These are phyloP conservation scores for Phytophthora pistaciae DNA, from an alignment of 352 stramenopile species.

Conservation along the genomic window DNA sequence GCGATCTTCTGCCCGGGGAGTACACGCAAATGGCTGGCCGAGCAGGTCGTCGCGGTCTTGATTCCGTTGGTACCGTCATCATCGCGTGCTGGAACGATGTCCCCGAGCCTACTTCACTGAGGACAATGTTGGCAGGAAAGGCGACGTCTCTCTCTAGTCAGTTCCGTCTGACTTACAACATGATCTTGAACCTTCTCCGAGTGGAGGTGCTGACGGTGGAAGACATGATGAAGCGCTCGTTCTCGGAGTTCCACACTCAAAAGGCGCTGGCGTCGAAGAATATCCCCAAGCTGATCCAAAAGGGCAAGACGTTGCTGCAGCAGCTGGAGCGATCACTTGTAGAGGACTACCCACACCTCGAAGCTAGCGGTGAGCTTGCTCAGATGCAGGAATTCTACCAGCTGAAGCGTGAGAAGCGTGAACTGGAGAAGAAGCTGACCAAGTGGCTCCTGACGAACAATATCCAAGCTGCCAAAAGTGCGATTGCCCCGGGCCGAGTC, in stretches of 20 bases:
- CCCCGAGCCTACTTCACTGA: conserved; percentile 94
- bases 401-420: conserved; percentile 75
- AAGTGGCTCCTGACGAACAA: conserved; percentile 80
- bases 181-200: conserved; percentile 98
- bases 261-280: conserved; percentile 84
- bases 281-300: conserved; percentile 80
- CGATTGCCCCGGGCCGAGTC: conserved; percentile 70
- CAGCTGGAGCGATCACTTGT: conserved; percentile 57
- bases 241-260: conserved; percentile 97
- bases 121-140: conserved; percentile 96
- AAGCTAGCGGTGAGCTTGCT: conserved; percentile 63
- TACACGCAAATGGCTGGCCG: conserved; percentile 98
- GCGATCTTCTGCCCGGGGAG: conserved; percentile 89
- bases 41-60: conserved; percentile 96
- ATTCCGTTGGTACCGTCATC: conserved; percentile 97
- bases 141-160: conserved; percentile 96
- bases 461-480: conserved; percentile 63
- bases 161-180: conserved; percentile 99
- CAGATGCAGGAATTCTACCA: conserved; percentile 75
- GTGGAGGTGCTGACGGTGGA: conserved; percentile 91
- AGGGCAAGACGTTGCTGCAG: conserved; percentile 59
- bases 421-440: conserved; percentile 77
- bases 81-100: conserved; percentile 98
- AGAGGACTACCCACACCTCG: conserved; percentile 73
- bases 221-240: conserved; percentile 98